phyloP scores from a whole-genome alignment of 2,329 filamentous ascomycete species.

The Pseudogymnoascus sp. region DNA sequence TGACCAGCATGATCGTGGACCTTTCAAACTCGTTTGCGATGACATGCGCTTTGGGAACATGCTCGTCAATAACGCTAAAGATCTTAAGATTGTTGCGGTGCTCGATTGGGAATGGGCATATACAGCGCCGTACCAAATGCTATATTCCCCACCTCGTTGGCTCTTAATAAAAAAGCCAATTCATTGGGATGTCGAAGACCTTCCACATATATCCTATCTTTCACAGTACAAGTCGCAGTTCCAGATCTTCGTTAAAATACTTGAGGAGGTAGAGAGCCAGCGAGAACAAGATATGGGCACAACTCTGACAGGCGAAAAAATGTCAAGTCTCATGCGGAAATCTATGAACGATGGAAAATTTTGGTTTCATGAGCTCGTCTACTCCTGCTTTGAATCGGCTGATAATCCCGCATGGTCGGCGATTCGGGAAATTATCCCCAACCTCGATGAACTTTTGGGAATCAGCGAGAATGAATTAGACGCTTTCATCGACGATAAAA shows the following conservation, averaged over 20 bases:
- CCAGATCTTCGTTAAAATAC: neutral
- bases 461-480: neutral
- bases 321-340: conserved; percentile 12
- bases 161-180: conserved; percentile 19
- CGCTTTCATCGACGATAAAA: neutral
- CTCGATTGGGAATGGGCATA: conserved; percentile 33
- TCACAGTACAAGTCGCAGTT: neutral
- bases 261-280: neutral
- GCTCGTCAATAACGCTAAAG: conserved; percentile 28
- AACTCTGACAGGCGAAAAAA: neutral
- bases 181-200: conserved; percentile 4
- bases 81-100: conserved; percentile 29
- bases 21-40: conserved; percentile 32
- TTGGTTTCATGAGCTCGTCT: conserved; percentile 13
- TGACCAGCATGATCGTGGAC: conserved; percentile 18
- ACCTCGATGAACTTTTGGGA: neutral
- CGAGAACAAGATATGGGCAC: neutral
- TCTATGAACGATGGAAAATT: conserved; percentile 14
- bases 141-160: conserved; percentile 31
- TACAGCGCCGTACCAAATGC: conserved; percentile 30
- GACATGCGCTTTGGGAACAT: conserved; percentile 31
- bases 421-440: neutral
- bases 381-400: conserved; percentile 12
- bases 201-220: neutral
- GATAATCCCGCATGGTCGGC: neutral